Base-by-base conservation (phyloP, 306 rosid species). In the Quercus aquifolioides region DNA sequence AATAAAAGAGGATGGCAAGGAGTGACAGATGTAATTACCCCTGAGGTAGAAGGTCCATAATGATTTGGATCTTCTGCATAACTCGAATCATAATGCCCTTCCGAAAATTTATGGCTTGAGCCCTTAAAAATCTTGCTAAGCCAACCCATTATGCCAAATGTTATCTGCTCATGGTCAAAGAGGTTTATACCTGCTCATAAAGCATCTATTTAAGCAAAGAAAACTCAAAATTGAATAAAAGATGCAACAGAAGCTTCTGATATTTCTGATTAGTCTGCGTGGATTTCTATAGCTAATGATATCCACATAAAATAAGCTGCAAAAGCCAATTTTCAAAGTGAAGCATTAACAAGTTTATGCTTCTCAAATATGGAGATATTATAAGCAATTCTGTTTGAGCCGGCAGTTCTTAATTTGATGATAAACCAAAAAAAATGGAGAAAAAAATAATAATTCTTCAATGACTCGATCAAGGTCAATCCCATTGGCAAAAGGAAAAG, bases 101-200 rank as follows among this genome's bases (percentile, higher is more conserved):
- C 98, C 0, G 94, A 89, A 77, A 87, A 74, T 82, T 89, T 92
- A 23, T 86, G 92, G 68, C 88, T 82, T 2, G 97, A 87, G 78
- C 90, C 91, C 83, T 92, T 92, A 46, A 92, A 91, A 88, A 92
- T 55, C 81, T 86, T 92, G 88, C 92, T 92, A 38, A 92, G 78
- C 97, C 97, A 92, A 74, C 92, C 96, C 97, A 91, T 93, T 14
- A 75, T 51, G 79, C 75, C 77, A 69, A 79, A 74, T 59, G 77
- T 74, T 81, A 87, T 86, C 72, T 69, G 88, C 73, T 88, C 91
- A 88, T 86, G 73, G 60, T 46, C 82, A 49, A 73, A 64, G 68
- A 81, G 77, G 33, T 65, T 76, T 74, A 74, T 86, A 74, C 87
- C 96, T 93, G 97, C 89, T 82, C 54, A 86, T 11, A 49, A 84